Conservation (phyloP, 495 filamentous ascomycete species). For the Daldinia decipiens region DNA sequence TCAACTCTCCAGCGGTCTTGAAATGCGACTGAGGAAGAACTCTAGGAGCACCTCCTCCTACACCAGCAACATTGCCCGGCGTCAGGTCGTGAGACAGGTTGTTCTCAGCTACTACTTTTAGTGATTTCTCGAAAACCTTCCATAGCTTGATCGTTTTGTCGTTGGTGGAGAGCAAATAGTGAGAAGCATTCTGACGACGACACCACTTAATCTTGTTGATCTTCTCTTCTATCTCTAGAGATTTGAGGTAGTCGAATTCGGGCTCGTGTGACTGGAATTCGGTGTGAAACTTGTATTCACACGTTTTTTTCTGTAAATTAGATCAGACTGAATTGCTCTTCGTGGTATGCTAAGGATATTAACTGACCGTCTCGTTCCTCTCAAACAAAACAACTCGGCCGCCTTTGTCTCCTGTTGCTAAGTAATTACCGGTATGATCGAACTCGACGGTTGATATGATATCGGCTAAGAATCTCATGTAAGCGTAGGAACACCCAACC, state of each 20-base stretch:
- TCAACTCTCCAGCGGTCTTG: slow-evolving; percentile 81
- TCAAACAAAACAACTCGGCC: slow-evolving; percentile 97
- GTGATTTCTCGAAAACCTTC: slow-evolving; percentile 99
- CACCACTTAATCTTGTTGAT: slow-evolving; percentile 99
- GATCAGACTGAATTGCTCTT: slow-evolving; percentile 39
- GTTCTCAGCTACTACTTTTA: slow-evolving; percentile 99
- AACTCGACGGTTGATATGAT: slow-evolving; percentile 99
- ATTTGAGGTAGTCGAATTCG: slow-evolving; percentile 99
- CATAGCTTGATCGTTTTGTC: slow-evolving; percentile 99
- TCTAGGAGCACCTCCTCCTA: slow-evolving; percentile 73
- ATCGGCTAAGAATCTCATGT: slow-evolving; percentile 71
- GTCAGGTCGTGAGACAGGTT: slow-evolving; percentile 96
- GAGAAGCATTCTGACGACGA: slow-evolving; percentile 94
- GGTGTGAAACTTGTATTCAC: slow-evolving; percentile 99
- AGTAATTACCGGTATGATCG: slow-evolving; percentile 97
- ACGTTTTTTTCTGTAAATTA: slow-evolving; percentile 94
- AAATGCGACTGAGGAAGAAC: slow-evolving; percentile 76
- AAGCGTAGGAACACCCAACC: slow-evolving; percentile 35
- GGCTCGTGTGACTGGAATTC: slow-evolving; percentile 99
- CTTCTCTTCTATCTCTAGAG: slow-evolving; percentile 99
- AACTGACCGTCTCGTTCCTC: slow-evolving; percentile 91
- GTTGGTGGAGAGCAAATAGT: slow-evolving; percentile 98
- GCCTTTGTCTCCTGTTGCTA: slow-evolving; percentile 98
- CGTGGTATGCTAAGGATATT: slow-evolving; percentile 27
- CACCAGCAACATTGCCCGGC: slow-evolving; percentile 77